Conservation (phyloP, 2,329 filamentous ascomycete genomes). For the Trichoderma asperellum region DNA sequence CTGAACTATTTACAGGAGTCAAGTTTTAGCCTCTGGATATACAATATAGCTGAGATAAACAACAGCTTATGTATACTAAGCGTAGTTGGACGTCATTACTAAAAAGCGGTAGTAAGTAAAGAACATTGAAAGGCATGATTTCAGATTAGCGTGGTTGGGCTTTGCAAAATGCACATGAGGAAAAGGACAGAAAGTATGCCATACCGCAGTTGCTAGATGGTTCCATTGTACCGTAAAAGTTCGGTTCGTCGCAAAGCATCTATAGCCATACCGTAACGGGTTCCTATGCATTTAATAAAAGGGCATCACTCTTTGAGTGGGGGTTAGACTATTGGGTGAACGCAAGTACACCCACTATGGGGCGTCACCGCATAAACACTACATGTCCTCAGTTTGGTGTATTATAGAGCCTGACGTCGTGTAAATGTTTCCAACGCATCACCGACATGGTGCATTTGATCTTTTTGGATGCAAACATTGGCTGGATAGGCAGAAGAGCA, state of each 20-base stretch:
- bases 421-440: neutral
- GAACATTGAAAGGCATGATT: neutral
- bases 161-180: neutral
- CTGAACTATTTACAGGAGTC: neutral
- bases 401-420: neutral
- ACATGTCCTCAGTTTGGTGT: neutral
- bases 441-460: neutral
- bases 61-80: neutral
- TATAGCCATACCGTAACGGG: neutral
- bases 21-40: neutral
- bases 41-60: neutral
- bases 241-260: too few species aligned
- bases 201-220: neutral
- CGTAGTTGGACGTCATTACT: neutral
- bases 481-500: neutral
- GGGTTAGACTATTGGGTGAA: neutral
- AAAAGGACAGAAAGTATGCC: neutral
- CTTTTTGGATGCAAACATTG: neutral
- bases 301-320: neutral
- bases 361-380: neutral
- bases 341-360: conserved; percentile 13
- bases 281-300: neutral
- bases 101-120: neutral
- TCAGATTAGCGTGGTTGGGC: too few species aligned
- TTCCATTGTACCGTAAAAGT: neutral